These are phyloP conservation scores for Metschnikowia santaceciliae DNA, from an alignment of 805 yeast genomes.

Conservation along the genomic window DNA sequence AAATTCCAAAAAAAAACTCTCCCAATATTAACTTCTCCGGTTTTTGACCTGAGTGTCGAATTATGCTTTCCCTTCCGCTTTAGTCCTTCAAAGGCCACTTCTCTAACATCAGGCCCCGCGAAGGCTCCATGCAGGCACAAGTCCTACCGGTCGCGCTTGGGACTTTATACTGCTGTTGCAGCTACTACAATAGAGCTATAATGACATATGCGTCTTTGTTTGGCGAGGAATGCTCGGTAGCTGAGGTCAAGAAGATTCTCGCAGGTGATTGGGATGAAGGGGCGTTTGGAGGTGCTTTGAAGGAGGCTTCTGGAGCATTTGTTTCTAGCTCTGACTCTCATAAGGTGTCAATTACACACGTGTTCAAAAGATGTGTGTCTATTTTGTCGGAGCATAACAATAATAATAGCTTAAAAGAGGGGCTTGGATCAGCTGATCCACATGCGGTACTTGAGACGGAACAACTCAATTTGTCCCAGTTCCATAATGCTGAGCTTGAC, in stretches of 20 bases:
- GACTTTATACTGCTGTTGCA: not conserved
- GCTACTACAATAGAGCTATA: not conserved
- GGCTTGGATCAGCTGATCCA: not conserved
- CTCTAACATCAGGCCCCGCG: not conserved
- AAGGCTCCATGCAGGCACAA: not conserved
- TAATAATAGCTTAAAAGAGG: not conserved
- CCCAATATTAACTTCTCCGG: not conserved
- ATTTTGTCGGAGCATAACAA: not conserved
- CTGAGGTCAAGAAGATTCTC: not conserved
- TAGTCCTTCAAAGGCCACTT: constrained; percentile 2
- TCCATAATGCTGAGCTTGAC: constrained; percentile 2
- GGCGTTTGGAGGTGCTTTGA: not conserved
- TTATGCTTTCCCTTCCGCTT: not conserved
- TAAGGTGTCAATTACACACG: not conserved
- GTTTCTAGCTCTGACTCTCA: not conserved
- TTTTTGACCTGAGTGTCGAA: not conserved
- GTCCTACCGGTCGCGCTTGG: not conserved
- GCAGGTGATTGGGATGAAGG: not conserved
- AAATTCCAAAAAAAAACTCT: too few species aligned
- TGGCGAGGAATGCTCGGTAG: not conserved
- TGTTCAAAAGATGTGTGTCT: not conserved
- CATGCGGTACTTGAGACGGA: not conserved
- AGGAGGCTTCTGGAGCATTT: not conserved
- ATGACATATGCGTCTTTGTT: not conserved
- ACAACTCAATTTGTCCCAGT: not conserved